Percentiles rank a stretch among this genome's conserved stretches.
These are phyloP conservation scores for Ceratobasidium sp. DNA, from an alignment of 1,284 basidiomycete species.

Conservation along the genomic window DNA sequence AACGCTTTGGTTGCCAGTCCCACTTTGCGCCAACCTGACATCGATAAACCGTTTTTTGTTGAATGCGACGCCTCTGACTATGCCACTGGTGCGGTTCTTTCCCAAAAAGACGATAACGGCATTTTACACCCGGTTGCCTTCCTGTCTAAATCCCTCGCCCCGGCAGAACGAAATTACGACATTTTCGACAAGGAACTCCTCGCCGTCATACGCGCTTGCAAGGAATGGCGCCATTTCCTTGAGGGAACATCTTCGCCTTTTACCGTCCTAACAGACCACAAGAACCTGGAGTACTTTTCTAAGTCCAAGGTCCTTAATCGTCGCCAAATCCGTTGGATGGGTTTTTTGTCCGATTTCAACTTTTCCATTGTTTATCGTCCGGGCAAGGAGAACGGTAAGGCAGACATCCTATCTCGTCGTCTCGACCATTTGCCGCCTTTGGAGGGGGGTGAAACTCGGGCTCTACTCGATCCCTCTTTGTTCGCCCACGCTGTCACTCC, in stretches of 20 bases:
- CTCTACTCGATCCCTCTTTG: background rate
- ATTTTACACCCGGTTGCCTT: constrained; percentile 54
- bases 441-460: constrained; percentile 28
- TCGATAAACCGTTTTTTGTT: constrained; percentile 50
- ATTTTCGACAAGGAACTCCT: constrained; percentile 64
- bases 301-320: constrained; percentile 57
- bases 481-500: background rate
- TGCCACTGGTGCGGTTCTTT: constrained; percentile 54
- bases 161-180: constrained; percentile 57
- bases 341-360: constrained; percentile 57
- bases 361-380: constrained; percentile 60
- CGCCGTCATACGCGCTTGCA: constrained; percentile 59
- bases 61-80: constrained; percentile 55
- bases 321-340: constrained; percentile 61
- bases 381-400: constrained; percentile 55
- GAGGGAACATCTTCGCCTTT: constrained; percentile 54
- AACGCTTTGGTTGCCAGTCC: constrained; percentile 51
- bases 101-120: constrained; percentile 47
- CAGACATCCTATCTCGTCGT: constrained; percentile 61
- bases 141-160: constrained; percentile 52
- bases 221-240: constrained; percentile 60
- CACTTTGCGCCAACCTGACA: constrained; percentile 54
- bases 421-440: constrained; percentile 53
- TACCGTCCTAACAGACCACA: constrained; percentile 61
- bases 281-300: constrained; percentile 62